Conservation (phyloP, 768 basidiomycete species). For the Kwoniella mangroviensis region DNA sequence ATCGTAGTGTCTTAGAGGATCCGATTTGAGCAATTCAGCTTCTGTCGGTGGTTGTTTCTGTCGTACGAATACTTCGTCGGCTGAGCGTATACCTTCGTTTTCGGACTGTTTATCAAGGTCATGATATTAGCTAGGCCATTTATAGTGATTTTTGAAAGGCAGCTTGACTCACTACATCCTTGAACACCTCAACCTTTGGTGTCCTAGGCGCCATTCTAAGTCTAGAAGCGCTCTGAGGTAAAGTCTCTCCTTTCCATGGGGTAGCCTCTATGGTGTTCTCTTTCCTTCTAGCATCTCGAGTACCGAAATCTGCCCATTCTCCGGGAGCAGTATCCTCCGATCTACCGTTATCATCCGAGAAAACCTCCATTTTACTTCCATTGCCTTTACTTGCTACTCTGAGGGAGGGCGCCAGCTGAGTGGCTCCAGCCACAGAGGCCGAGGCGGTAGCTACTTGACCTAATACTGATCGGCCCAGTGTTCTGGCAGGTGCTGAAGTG, state of each 20-base stretch:
- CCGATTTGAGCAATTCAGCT: constrained; percentile 58
- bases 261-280: constrained; percentile 60
- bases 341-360: constrained; percentile 51
- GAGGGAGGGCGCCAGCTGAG: constrained; percentile 37
- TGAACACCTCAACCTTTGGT: constrained; percentile 61
- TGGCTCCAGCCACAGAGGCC: constrained; percentile 57
- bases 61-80: constrained; percentile 55
- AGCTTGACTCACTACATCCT: constrained; percentile 57
- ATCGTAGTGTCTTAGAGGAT: constrained; percentile 60
- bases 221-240: constrained; percentile 56
- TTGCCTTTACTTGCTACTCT: constrained; percentile 43
- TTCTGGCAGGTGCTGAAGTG: constrained; percentile 15
- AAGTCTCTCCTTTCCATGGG: constrained; percentile 60
- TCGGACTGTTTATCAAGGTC: constrained; percentile 24
- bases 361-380: constrained; percentile 56
- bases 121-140: background rate
- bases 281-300: constrained; percentile 59
- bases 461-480: constrained; percentile 42
- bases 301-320: constrained; percentile 61
- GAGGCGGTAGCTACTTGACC: constrained; percentile 49
- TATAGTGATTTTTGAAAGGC: background rate
- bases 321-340: constrained; percentile 38
- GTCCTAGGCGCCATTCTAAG: constrained; percentile 51
- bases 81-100: constrained; percentile 39
- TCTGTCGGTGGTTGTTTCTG: constrained; percentile 51